A percentile compares a stretch with the other conserved stretches of the same genome.
These are phyloP conservation scores for Plantago elongata DNA, from an alignment of 257 asterid species.

Conservation along the genomic window DNA sequence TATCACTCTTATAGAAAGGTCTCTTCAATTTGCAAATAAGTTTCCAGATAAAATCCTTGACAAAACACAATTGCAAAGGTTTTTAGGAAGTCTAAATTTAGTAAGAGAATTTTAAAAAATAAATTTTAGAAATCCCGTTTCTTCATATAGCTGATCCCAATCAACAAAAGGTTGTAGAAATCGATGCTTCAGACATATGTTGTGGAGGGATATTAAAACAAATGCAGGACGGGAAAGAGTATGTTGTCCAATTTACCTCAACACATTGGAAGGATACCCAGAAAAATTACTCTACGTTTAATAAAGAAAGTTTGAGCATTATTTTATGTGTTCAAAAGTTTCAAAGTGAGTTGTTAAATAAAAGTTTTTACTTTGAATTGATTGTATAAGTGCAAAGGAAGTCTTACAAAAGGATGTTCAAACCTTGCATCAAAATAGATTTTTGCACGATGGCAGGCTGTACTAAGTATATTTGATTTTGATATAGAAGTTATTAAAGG, in stretches of 20 bases:
- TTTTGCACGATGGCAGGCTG: background rate
- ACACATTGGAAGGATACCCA: background rate
- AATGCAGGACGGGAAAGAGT: no score
- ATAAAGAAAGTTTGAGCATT: background rate
- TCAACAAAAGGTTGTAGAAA: background rate
- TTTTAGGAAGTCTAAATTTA: background rate
- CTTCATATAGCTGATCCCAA: background rate
- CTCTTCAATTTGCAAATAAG: background rate
- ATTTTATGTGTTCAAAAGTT: background rate
- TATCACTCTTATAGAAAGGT: background rate
- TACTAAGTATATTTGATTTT: background rate
- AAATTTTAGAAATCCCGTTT: background rate
- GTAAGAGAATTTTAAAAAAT: no score
- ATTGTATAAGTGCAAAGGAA: background rate
- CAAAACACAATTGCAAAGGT: background rate
- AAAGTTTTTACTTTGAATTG: background rate
- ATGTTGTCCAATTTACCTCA: no score
- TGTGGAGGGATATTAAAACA: background rate
- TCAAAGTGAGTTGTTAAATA: background rate
- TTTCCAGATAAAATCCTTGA: background rate
- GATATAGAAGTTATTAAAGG: background rate
- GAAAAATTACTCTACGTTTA: background rate
- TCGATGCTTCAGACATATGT: background rate
- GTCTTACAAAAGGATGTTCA: background rate
- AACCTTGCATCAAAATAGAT: background rate